Percentiles rank a stretch among this genome's conserved stretches.
phyloP scores from a whole-genome alignment of 495 filamentous ascomycete species.

The Daldinia decipiens region DNA sequence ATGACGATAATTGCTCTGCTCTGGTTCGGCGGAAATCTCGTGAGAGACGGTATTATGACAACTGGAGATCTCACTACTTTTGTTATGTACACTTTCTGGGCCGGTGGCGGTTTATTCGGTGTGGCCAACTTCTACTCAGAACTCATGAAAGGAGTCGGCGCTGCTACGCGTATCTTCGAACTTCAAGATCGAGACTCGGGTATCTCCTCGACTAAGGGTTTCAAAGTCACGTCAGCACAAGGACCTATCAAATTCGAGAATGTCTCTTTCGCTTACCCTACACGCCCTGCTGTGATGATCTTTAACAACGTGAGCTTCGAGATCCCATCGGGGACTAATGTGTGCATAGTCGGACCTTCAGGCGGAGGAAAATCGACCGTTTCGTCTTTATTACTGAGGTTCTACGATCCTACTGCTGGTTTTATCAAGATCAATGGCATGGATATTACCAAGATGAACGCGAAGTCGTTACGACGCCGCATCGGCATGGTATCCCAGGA shows the following conservation, averaged over 20 bases:
- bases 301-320: conserved; percentile 90
- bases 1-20: conserved; percentile 94
- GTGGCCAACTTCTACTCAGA: conserved; percentile 97
- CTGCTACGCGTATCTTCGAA: conserved; percentile 93
- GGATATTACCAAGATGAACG: conserved; percentile 88
- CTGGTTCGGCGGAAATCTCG: conserved; percentile 89
- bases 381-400: conserved; percentile 84
- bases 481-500: conserved; percentile 97
- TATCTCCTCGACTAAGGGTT: conserved; percentile 84
- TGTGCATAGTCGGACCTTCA: conserved; percentile 95
- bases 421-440: conserved; percentile 82
- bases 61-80: conserved; percentile 97
- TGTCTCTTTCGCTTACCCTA: conserved; percentile 89
- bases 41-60: conserved; percentile 83
- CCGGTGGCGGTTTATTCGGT: conserved; percentile 89
- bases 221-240: conserved; percentile 79
- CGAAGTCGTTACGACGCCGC: conserved; percentile 90
- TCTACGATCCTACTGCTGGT: conserved; percentile 86
- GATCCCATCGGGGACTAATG: conserved; percentile 90
- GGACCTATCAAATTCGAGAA: conserved; percentile 88
- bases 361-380: conserved; percentile 97
- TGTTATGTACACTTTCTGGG: conserved; percentile 97
- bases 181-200: conserved; percentile 90
- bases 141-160: conserved; percentile 98
- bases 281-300: conserved; percentile 86